A percentile compares a stretch with the other conserved stretches of the same genome.
Conservation (phyloP, 2,329 filamentous ascomycete genomes). For the Escovopsis sp. region DNA sequence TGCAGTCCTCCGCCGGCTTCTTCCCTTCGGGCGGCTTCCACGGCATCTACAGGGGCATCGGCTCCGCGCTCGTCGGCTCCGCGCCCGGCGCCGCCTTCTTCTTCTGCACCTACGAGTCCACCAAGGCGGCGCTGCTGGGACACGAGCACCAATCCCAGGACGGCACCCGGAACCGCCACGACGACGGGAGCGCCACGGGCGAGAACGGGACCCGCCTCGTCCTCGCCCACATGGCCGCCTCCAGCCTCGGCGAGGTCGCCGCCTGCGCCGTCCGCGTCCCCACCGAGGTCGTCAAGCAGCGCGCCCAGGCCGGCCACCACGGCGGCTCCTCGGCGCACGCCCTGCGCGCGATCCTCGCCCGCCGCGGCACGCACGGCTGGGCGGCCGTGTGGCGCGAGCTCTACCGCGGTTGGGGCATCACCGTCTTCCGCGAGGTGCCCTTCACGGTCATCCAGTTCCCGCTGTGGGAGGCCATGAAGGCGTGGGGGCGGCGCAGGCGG, state of each 20-base stretch:
- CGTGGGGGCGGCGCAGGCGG: constrained; percentile 38
- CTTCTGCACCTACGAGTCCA: constrained; percentile 83
- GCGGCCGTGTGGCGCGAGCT: constrained; percentile 60
- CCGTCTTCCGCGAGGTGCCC: constrained; percentile 86
- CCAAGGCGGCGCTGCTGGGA: constrained; percentile 40
- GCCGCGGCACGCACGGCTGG: constrained; percentile 28
- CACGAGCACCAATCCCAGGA: constrained; percentile 12
- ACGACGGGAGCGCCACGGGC: constrained; percentile 12
- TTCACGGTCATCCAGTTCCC: constrained; percentile 97
- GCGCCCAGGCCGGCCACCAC: constrained; percentile 77
- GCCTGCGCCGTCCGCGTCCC: constrained; percentile 87
- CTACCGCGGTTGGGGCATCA: constrained; percentile 85
- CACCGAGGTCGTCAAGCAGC: constrained; percentile 93
- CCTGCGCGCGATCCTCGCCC: constrained; percentile 51
- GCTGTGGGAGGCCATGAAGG: constrained; percentile 87
- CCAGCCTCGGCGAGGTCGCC: constrained; percentile 73
- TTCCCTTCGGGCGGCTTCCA: constrained; percentile 72
- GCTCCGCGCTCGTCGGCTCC: constrained; percentile 75
- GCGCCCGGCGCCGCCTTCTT: constrained; percentile 91
- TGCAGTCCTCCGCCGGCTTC: constrained; percentile 70
- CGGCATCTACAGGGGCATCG: constrained; percentile 86
- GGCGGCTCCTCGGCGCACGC: constrained; percentile 53
- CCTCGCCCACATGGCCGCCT: constrained; percentile 66
- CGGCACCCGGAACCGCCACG: too few species aligned
- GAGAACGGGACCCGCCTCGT: constrained; percentile 11